Evolutionary conservation across 371 early-diverging fungal genomes (phyloP), one percentile per base, ranked within the genome.

Genomic region (Catenaria anguillulae): DNA sequence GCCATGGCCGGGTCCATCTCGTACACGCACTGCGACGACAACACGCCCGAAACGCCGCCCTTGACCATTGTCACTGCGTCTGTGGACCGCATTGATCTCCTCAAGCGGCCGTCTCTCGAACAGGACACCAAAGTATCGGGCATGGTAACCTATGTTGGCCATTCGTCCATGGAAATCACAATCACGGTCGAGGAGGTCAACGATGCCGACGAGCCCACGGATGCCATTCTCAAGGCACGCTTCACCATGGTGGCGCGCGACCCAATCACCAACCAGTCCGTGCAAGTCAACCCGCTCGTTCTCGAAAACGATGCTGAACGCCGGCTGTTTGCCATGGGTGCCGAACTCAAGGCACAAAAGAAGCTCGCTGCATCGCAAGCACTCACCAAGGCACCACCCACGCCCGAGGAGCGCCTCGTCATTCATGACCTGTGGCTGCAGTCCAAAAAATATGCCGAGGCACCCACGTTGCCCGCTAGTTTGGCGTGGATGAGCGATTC

Each of bases 161-260:
- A 68, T 54, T 89, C 89, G 63, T 90, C 90, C 3, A 88, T 95
- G 89, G 96, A 95, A 70, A 83, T 93, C 23, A 79, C 83, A 42
- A 78, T 93, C 66, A 79, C 77, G 68, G 78, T 92, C 63, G 88
- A 89, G 46, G 71, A 1, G 36, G 66, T n/a, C 67, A 65, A 19
- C 8, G 19, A 37, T 0, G 17, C 5, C 17, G 50, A 5, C 33
- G 55, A 6, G 6, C 45, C n/a, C 52, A 35, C 26, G 62, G 62
- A 68, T 4, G 46, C 64, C 2, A 79, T 88, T 40, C 68, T 90
- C 23, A 79, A 78, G 17, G 89, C 92, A 17, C 78, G 88, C 55
- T 88, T 95, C 70, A 89, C 88, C 24, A 92, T 95, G 93, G 95
- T 89, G 12, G 95, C 93, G 2, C 73, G 84, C 24, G 85, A 92